Conservation (phyloP, 2,329 filamentous ascomycete species). For the Colletotrichum paranaense region DNA sequence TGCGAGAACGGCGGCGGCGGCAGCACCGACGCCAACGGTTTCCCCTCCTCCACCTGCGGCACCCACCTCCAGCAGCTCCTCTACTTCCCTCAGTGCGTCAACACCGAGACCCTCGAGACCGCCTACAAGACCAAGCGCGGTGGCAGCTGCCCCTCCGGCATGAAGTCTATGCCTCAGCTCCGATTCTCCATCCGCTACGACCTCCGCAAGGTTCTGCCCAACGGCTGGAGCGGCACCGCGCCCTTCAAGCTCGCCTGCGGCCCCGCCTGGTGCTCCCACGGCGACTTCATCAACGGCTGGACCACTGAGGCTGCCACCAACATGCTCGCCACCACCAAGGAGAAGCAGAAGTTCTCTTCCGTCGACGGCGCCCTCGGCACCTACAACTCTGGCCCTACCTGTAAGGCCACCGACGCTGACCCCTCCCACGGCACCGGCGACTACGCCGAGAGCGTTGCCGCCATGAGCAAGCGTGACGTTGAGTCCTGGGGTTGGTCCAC, state of each 20-base stretch:
- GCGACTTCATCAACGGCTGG: constrained; percentile 64
- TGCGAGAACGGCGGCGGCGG: constrained; percentile 46
- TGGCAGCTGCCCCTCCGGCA: constrained; percentile 54
- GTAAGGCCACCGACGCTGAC: constrained; percentile 51
- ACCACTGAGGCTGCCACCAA: constrained; percentile 51
- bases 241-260: constrained; percentile 57
- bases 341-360: constrained; percentile 50
- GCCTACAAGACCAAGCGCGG: constrained; percentile 42
- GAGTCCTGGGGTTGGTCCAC: constrained; percentile 29
- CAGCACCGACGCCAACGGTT: constrained; percentile 68
- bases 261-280: constrained; percentile 54
- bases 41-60: constrained; percentile 76
- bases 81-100: constrained; percentile 41
- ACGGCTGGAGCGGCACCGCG: constrained; percentile 56
- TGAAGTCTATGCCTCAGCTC: constrained; percentile 58
- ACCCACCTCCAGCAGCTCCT: constrained; percentile 64
- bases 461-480: constrained; percentile 37
- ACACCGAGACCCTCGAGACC: constrained; percentile 39
- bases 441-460: constrained; percentile 48
- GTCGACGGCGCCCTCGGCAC: constrained; percentile 49
- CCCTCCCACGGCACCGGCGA: constrained; percentile 53
- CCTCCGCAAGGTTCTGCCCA: constrained; percentile 52
- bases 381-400: constrained; percentile 43
- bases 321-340: constrained; percentile 50
- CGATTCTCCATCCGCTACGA: constrained; percentile 61